Conservation (phyloP, 1,139 yeast genomes). For the Pneumocystis canis region DNA sequence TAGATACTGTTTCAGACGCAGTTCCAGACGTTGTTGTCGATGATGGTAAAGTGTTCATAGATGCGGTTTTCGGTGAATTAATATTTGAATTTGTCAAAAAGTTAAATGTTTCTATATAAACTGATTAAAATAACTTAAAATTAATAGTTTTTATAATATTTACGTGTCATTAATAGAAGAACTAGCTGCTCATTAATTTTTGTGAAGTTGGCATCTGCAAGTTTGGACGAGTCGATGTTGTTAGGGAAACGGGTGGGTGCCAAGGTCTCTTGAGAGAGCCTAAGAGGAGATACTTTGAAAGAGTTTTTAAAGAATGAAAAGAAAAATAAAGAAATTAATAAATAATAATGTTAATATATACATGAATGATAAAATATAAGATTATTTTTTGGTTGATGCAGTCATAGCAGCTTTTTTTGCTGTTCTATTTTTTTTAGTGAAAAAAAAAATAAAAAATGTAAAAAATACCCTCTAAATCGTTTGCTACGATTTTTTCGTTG, state of each 20-base stretch:
- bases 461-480: constrained; percentile 6
- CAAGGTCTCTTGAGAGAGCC: too few species aligned
- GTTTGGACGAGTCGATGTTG: background rate
- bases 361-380: too few species aligned
- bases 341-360: too few species aligned
- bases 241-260: background rate
- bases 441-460: background rate
- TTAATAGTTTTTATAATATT: background rate
- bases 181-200: too few species aligned
- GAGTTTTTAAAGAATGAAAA: too few species aligned
- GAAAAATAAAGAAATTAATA: too few species aligned
- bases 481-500: constrained; percentile 90
- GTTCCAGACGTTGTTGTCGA: too few species aligned
- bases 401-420: background rate
- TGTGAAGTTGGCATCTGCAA: too few species aligned
- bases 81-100: background rate
- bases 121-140: background rate
- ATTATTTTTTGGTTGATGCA: background rate
- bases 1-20: too few species aligned
- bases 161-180: background rate
- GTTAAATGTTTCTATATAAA: background rate
- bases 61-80: background rate
- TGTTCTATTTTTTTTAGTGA: background rate
- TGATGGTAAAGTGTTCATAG: too few species aligned
- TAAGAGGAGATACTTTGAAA: too few species aligned